A percentile compares a stretch with the other conserved stretches of the same genome.
These are phyloP conservation scores for Saturnispora sekii DNA, from an alignment of 805 yeast species.

Conservation along the genomic window DNA sequence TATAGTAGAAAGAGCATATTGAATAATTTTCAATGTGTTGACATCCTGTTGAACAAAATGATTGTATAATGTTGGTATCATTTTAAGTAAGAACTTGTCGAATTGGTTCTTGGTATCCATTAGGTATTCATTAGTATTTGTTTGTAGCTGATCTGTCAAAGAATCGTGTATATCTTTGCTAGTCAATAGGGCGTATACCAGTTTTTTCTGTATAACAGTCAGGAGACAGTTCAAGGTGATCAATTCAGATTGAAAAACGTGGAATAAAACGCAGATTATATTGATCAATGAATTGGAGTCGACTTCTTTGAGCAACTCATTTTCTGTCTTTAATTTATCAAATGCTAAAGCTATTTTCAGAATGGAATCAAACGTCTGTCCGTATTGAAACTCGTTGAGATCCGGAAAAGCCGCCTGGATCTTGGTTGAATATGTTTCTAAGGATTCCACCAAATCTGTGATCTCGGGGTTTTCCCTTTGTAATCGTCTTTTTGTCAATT, in stretches of 20 bases:
- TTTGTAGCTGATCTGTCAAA: constrained; percentile 11
- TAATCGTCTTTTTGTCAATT: constrained; percentile 12
- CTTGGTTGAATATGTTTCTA: constrained; percentile 17
- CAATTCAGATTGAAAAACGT: constrained; percentile 18
- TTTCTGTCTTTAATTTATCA: constrained; percentile 13
- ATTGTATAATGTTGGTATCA: constrained; percentile 35
- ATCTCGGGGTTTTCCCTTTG: constrained; percentile 10
- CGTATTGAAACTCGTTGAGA: constrained; percentile 22
- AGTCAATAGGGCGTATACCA: constrained; percentile 18
- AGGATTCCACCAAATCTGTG: constrained; percentile 13
- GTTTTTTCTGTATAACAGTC: constrained; percentile 20
- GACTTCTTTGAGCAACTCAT: constrained; percentile 9
- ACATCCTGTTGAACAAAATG: constrained; percentile 41
- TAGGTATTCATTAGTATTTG: constrained; percentile 17
- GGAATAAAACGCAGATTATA: constrained; percentile 21
- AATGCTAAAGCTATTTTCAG: constrained; percentile 18
- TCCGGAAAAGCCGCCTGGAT: constrained; percentile 24
- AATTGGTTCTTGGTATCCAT: constrained; percentile 36
- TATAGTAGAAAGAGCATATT: constrained; percentile 33
- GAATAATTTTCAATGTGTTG: constrained; percentile 34
- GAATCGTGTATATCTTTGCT: constrained; percentile 4
- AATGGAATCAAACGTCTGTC: constrained; percentile 23
- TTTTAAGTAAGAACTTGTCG: constrained; percentile 34
- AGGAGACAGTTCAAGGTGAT: constrained; percentile 20
- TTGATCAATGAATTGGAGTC: constrained; percentile 14